Evolutionary conservation across 1,284 basidiomycete genomes (phyloP).

Genomic region (Malassezia obtusa): DNA sequence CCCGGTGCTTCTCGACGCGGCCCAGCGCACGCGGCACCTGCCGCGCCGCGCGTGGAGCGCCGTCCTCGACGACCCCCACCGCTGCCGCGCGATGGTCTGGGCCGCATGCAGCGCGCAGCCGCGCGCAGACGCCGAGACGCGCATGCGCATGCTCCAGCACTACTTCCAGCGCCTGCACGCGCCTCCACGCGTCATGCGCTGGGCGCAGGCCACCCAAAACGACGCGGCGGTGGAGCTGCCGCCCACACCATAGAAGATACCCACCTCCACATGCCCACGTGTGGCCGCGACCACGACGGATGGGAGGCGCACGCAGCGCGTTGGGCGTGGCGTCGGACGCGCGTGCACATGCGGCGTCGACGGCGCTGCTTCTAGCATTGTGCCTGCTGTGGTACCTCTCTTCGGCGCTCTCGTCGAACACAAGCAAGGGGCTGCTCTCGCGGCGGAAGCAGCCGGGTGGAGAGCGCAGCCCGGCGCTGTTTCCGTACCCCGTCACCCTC

Average conservation of each 20-base stretch:
- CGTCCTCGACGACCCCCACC: slow-evolving; percentile 3
- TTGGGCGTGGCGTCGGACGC: background rate
- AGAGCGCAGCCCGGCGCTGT: slow-evolving; percentile 51
- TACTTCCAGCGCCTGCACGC: slow-evolving; percentile 2
- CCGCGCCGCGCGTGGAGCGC: background rate
- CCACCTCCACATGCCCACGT: background rate
- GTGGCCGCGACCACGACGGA: background rate
- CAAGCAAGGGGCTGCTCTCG: slow-evolving; percentile 70
- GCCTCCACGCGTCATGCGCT: slow-evolving; percentile 1
- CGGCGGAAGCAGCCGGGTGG: background rate
- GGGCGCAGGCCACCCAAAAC: background rate
- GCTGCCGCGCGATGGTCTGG: slow-evolving; percentile 3
- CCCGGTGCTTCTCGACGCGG: background rate
- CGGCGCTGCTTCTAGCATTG: slow-evolving; percentile 25
- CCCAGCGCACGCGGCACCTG: background rate
- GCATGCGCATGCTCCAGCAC: background rate
- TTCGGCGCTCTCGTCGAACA: slow-evolving; percentile 77
- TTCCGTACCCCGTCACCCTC: slow-evolving; percentile 77
- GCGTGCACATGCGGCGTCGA: slow-evolving; percentile 10
- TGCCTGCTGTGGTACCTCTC: slow-evolving; percentile 51
- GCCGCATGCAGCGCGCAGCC: background rate
- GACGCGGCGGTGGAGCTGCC: background rate
- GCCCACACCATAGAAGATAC: background rate
- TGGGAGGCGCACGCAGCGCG: background rate
- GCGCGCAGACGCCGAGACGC: background rate